Conservation (phyloP, 306 rosid species). For the Rosa chinensis region DNA sequence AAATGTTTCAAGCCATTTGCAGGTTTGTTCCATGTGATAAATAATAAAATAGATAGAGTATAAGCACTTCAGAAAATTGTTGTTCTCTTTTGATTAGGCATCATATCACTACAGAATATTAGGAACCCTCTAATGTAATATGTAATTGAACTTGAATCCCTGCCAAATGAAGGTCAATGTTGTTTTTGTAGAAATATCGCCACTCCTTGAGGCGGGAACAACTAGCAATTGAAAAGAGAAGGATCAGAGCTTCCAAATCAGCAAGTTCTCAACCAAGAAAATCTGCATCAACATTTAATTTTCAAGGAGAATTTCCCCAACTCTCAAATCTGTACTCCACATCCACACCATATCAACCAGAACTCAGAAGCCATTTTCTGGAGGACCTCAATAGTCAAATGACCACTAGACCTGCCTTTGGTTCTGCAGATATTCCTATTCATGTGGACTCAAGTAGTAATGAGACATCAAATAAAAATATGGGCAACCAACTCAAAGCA, state of each 20-base stretch:
- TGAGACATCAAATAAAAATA: neutral
- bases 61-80: neutral
- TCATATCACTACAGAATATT: too few species aligned
- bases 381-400: neutral
- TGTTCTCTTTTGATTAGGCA: neutral
- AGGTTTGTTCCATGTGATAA: slow-evolving; percentile 31
- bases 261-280: neutral
- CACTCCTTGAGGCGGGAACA: slow-evolving; percentile 17
- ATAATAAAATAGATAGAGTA: neutral
- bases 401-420: neutral
- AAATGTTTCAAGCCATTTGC: slow-evolving; percentile 38
- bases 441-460: neutral
- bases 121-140: neutral
- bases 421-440: neutral
- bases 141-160: neutral
- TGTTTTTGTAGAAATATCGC: slow-evolving; percentile 31
- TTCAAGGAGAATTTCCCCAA: neutral
- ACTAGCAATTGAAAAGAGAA: neutral
- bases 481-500: neutral
- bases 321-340: neutral
- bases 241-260: neutral
- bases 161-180: neutral
- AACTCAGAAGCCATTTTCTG: neutral
- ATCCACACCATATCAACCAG: slow-evolving; percentile 9
- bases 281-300: neutral